Evolutionary conservation across 164 flowering plant genomes (phyloP).

Genomic region (Houttuynia cordata): DNA sequence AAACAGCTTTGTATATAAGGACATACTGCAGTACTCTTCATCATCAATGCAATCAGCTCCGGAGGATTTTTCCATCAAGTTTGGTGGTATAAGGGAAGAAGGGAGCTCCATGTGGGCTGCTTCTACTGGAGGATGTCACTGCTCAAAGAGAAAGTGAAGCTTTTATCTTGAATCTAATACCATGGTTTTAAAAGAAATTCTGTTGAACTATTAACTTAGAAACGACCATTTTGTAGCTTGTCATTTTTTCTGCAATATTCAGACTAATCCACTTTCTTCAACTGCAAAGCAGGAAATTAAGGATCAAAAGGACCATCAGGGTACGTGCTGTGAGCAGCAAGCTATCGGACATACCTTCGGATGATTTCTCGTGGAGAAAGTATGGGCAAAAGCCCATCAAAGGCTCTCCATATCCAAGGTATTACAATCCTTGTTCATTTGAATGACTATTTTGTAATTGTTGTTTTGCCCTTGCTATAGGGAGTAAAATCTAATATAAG

Average conservation of each 20-base stretch:
- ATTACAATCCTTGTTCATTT: not conserved
- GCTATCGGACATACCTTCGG: slow-evolving; percentile 28
- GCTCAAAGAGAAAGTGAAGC: slow-evolving; percentile 23
- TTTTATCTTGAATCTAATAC: not conserved
- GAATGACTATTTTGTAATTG: too few species aligned
- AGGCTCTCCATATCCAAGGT: slow-evolving; percentile 45
- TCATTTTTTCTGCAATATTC: too few species aligned
- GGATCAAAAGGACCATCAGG: slow-evolving; percentile 21
- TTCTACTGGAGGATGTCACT: slow-evolving; percentile 22
- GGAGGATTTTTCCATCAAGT: slow-evolving; percentile 9
- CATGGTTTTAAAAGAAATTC: too few species aligned
- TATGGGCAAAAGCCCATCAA: slow-evolving; percentile 41
- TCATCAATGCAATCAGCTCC: slow-evolving; percentile 2
- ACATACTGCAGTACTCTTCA: slow-evolving; percentile 5
- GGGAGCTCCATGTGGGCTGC: slow-evolving; percentile 11
- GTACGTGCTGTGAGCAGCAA: slow-evolving; percentile 26
- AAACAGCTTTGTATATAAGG: slow-evolving; percentile 5
- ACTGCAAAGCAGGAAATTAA: slow-evolving; percentile 18
- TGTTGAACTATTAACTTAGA: too few species aligned
- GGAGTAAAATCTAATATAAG: too few species aligned
- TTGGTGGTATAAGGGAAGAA: slow-evolving; percentile 8
- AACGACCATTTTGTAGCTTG: not conserved
- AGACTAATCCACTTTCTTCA: too few species aligned
- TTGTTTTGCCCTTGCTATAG: too few species aligned
- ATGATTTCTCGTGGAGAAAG: slow-evolving; percentile 35